These are phyloP conservation scores for Phytophthora fragariae DNA, from an alignment of 352 stramenopile species.

Conservation along the genomic window DNA sequence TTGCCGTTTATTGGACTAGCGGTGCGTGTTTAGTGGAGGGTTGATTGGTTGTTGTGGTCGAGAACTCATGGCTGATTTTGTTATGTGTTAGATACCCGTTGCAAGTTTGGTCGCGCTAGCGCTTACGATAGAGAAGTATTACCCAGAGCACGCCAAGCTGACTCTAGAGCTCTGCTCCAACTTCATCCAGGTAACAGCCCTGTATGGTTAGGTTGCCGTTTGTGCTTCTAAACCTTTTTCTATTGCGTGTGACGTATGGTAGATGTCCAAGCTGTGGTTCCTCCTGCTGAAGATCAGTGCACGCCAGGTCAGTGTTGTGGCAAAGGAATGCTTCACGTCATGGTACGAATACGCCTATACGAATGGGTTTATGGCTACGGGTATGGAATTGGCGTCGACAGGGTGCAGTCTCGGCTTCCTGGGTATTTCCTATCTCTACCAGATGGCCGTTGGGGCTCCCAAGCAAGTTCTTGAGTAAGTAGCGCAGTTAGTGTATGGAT, in stretches of 20 bases:
- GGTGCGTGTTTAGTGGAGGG: constrained; percentile 40
- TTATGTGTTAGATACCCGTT: constrained; percentile 63
- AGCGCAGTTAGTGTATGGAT: too few species aligned
- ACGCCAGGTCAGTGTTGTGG: constrained; percentile 70
- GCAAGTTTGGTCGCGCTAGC: constrained; percentile 73
- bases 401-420: constrained; percentile 74
- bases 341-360: constrained; percentile 77
- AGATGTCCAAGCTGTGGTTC: constrained; percentile 87
- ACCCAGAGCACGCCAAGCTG: constrained; percentile 73
- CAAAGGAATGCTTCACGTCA: constrained; percentile 68
- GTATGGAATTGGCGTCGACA: constrained; percentile 71
- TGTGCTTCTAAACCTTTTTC: not conserved
- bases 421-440: constrained; percentile 66
- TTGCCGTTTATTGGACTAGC: constrained; percentile 83
- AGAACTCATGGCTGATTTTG: not conserved
- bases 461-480: constrained; percentile 38
- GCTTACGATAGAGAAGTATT: constrained; percentile 85
- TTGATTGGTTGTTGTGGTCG: not conserved
- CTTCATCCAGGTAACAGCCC: constrained; percentile 65
- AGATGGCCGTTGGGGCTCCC: constrained; percentile 51
- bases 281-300: constrained; percentile 81
- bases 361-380: constrained; percentile 74
- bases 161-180: constrained; percentile 74
- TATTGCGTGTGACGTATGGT: constrained; percentile 5
- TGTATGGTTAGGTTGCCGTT: not conserved